Evolutionary conservation across 352 stramenopile genomes (phyloP), one percentile per base, ranked within the genome.

Genomic region (Phytophthora nicotianae): DNA sequence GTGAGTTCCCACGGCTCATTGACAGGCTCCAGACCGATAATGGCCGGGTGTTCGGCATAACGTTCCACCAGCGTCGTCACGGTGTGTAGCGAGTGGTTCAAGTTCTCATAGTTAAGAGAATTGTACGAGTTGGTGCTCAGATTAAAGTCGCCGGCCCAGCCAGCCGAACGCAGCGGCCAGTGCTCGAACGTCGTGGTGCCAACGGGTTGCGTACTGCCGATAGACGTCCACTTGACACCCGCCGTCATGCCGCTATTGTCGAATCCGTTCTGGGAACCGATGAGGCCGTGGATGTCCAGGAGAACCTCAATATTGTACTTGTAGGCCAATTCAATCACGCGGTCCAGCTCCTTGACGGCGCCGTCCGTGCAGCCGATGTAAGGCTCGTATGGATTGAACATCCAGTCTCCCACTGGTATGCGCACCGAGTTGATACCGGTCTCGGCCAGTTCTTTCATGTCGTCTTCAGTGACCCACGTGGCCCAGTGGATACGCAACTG

Each of bases 1-100:
- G 93, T 98, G 53, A 97, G 85, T 69, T 98, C 88, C 93, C 93
- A 98, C 7, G 95, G 95, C 69, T 98, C 95, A 70, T 98, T 98
- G 49, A 98, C 90, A 6, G 94, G 93, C 70, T 98, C 87, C 16
- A 98, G 48, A 5, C 93, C 95, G 17, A 97, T 74, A 6, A 98
- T 86, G 7, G 88, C 87, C n/a, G 88, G 89, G 68, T 98, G 80
- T 45, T 80, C 78, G 14, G 74, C 65, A 67, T 98, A 98, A 5
- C 79, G 74, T 55, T 96, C 72, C 5, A 98, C 91, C 55, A 98
- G 88, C 10, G 67, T 66, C 29, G 81, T 67, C 49, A 98, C 89
- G 16, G 92, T 91, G 26, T 78, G 57, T 2, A 98, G 71, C n/a
- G 89, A 93, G 70, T 98, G 90, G 65, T 93, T 84, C 55, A 98